Evolutionary conservation across 2,329 filamentous ascomycete genomes (phyloP).

Genomic region (Botrytis sinoallii): DNA sequence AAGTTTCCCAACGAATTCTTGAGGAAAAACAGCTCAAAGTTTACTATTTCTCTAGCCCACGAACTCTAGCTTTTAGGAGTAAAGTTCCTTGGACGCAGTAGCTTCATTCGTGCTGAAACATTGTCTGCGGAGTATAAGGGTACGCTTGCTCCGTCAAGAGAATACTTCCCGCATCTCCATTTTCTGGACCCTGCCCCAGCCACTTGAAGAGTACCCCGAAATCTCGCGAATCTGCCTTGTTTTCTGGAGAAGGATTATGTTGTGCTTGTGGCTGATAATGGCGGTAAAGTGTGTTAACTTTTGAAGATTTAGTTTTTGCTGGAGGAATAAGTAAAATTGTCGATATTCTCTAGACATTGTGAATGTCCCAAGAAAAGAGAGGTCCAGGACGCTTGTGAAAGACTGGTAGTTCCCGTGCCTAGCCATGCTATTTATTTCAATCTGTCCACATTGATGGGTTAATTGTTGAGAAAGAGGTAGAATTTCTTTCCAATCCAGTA

Average conservation of each 20-base stretch:
- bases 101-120: not conserved
- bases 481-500: not conserved
- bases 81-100: not conserved
- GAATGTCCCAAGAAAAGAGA: not conserved
- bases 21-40: not conserved
- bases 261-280: not conserved
- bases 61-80: not conserved
- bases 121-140: not conserved
- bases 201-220: not conserved
- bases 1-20: not conserved
- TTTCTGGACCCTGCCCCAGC: not conserved
- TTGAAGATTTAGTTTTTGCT: not conserved
- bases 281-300: not conserved
- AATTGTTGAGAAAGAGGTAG: not conserved
- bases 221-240: not conserved
- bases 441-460: not conserved
- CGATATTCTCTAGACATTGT: not conserved
- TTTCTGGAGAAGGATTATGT: not conserved
- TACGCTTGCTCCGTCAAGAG: not conserved
- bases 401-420: accelerated
- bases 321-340: not conserved
- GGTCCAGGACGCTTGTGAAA: not conserved
- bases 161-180: not conserved
- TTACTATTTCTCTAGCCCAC: no score
- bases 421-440: not conserved